Conservation (phyloP, 129 eudicot species). For the Rutidosis leptorrhynchoides region DNA sequence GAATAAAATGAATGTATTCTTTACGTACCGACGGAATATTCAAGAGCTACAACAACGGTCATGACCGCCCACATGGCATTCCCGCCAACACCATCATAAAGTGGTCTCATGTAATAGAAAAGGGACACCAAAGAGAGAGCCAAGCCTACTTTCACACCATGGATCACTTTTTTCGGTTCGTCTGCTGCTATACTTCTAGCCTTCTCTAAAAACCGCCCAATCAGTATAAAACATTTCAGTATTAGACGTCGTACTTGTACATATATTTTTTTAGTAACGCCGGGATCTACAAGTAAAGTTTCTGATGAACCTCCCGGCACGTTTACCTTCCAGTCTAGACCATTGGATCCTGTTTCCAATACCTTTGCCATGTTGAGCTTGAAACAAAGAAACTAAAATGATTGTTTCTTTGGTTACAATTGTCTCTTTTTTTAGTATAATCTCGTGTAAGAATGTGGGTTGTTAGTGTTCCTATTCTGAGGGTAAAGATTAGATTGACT, state of each 20-base stretch:
- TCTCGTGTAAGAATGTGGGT: not conserved
- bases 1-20: not conserved
- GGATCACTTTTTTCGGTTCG: constrained; percentile 71
- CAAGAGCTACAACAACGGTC: constrained; percentile 91
- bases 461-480: not conserved
- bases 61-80: constrained; percentile 97
- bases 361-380: constrained; percentile 29
- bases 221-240: constrained; percentile 19
- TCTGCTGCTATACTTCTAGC: constrained; percentile 51
- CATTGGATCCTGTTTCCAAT: constrained; percentile 32
- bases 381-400: not conserved
- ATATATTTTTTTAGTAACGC: constrained; percentile 16
- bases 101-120: constrained; percentile 87
- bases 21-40: constrained; percentile 85
- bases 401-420: not conserved
- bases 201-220: constrained; percentile 42
- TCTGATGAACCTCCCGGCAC: constrained; percentile 36
- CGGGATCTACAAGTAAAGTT: constrained; percentile 29
- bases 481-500: not conserved
- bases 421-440: not conserved
- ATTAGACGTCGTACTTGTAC: constrained; percentile 25
- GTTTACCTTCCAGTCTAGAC: constrained; percentile 61
- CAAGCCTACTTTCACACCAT: constrained; percentile 77
- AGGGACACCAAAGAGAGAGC: constrained; percentile 80
- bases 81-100: constrained; percentile 80